phyloP scores from a whole-genome alignment of 1,284 basidiomycete genomes.

The Microbotryum intermedium region DNA sequence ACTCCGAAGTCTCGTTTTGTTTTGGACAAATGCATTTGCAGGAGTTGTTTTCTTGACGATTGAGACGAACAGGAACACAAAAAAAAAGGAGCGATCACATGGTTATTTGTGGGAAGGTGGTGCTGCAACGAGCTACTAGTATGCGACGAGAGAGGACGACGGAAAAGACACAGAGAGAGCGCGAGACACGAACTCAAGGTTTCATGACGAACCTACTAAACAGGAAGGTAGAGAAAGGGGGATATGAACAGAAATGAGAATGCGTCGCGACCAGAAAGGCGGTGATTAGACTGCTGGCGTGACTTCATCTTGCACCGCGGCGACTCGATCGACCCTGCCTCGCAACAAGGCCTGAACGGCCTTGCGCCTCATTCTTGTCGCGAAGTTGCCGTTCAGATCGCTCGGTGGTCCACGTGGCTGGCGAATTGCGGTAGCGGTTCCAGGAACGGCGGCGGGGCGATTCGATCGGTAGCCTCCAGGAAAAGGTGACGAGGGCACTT shows the following conservation, averaged over 20 bases:
- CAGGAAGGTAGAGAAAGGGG: not conserved
- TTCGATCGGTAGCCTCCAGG: too few relatives aligned
- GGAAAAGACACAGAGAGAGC: too few relatives aligned
- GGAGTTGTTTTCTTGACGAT: not conserved
- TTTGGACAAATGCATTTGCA: not conserved
- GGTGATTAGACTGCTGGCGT: too few relatives aligned
- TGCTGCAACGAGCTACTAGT: not conserved
- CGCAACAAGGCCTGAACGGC: not conserved
- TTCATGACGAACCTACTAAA: not conserved
- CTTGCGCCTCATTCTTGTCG: not conserved
- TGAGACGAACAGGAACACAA: not conserved
- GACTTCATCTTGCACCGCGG: not conserved
- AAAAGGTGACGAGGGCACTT: too few relatives aligned
- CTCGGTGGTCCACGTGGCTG: not conserved
- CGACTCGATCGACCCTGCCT: not conserved
- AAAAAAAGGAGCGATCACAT: not conserved
- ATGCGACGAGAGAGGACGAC: not conserved
- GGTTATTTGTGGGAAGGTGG: not conserved
- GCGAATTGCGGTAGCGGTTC: not conserved
- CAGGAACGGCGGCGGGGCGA: not conserved
- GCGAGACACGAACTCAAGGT: too few relatives aligned
- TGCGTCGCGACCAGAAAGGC: not conserved
- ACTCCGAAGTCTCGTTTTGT: not conserved
- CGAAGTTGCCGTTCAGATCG: not conserved
- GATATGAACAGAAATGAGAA: not conserved